Conservation (phyloP, 2,329 filamentous ascomycete species). For the Xylariaceae sp. region DNA sequence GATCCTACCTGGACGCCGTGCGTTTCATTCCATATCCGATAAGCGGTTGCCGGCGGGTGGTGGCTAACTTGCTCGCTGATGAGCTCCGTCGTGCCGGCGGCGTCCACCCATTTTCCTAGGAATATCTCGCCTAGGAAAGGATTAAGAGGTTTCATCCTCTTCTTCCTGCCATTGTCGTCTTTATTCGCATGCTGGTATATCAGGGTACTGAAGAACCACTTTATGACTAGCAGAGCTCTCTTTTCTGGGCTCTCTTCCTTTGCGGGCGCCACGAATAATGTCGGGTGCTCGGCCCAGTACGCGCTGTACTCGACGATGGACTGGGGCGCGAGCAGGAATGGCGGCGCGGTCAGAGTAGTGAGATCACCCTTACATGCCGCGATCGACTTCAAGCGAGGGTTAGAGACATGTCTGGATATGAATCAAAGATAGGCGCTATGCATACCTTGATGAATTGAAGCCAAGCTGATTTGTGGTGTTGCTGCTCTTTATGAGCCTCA, state of each 20-base stretch:
- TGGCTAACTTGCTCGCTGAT: conserved; percentile 95
- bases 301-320: conserved; percentile 81
- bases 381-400: conserved; percentile 61
- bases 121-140: conserved; percentile 96
- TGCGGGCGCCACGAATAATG: conserved; percentile 81
- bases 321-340: conserved; percentile 80
- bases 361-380: conserved; percentile 84
- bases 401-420: conserved; percentile 1
- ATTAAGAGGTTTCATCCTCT: conserved; percentile 93
- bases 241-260: conserved; percentile 79
- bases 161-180: conserved; percentile 82
- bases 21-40: conserved; percentile 86
- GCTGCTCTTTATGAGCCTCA: background rate
- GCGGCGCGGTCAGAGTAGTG: conserved; percentile 79
- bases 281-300: conserved; percentile 82
- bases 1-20: conserved; percentile 69
- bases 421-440: conserved; percentile 8
- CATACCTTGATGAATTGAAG: conserved; percentile 6
- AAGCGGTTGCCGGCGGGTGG: conserved; percentile 93
- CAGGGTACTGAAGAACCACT: conserved; percentile 93
- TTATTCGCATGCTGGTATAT: conserved; percentile 81
- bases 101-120: conserved; percentile 86
- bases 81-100: conserved; percentile 80
- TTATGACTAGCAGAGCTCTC: conserved; percentile 84
- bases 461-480: background rate